These are phyloP conservation scores for Hypoxylon lenormandii DNA, from an alignment of 495 filamentous ascomycete genomes.

Conservation along the genomic window DNA sequence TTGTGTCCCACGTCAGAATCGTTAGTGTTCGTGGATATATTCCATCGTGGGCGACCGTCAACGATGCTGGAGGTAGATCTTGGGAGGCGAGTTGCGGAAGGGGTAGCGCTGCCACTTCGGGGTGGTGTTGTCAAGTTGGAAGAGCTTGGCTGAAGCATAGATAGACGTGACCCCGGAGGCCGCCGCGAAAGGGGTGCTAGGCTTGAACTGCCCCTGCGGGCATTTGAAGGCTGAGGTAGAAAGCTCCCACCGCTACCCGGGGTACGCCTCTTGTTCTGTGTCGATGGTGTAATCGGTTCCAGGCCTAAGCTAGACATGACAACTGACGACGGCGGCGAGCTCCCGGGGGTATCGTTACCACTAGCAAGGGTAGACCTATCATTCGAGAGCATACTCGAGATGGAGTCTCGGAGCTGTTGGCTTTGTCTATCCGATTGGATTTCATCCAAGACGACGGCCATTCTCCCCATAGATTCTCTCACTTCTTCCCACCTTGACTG, in stretches of 20 bases:
- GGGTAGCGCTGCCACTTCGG: slow-evolving; percentile 66
- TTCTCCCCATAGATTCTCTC: slow-evolving; percentile 77
- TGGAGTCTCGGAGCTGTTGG: slow-evolving; percentile 88
- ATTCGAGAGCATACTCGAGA: slow-evolving; percentile 89
- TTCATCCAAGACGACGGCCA: slow-evolving; percentile 80
- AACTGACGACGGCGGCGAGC: slow-evolving; percentile 90
- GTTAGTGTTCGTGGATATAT: slow-evolving; percentile 74
- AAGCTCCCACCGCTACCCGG: slow-evolving; percentile 54
- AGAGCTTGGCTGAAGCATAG: slow-evolving; percentile 53
- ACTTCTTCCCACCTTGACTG: slow-evolving; percentile 79
- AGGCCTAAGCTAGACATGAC: slow-evolving; percentile 71
- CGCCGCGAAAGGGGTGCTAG: slow-evolving; percentile 49
- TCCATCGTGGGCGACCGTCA: slow-evolving; percentile 83
- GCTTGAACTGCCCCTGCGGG: slow-evolving; percentile 46
- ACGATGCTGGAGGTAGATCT: slow-evolving; percentile 61
- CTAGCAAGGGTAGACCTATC: slow-evolving; percentile 82
- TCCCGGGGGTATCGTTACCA: slow-evolving; percentile 81
- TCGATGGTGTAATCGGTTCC: slow-evolving; percentile 58
- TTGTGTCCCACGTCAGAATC: slow-evolving; percentile 76
- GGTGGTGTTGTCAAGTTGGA: slow-evolving; percentile 57
- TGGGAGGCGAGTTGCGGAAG: slow-evolving; percentile 64
- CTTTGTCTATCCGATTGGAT: slow-evolving; percentile 71
- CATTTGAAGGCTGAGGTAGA: slow-evolving; percentile 58
- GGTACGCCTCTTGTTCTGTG: slow-evolving; percentile 58
- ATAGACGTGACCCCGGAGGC: slow-evolving; percentile 50